These are phyloP conservation scores for Clitopilus hobsonii DNA, from an alignment of 768 basidiomycete species.

Conservation along the genomic window DNA sequence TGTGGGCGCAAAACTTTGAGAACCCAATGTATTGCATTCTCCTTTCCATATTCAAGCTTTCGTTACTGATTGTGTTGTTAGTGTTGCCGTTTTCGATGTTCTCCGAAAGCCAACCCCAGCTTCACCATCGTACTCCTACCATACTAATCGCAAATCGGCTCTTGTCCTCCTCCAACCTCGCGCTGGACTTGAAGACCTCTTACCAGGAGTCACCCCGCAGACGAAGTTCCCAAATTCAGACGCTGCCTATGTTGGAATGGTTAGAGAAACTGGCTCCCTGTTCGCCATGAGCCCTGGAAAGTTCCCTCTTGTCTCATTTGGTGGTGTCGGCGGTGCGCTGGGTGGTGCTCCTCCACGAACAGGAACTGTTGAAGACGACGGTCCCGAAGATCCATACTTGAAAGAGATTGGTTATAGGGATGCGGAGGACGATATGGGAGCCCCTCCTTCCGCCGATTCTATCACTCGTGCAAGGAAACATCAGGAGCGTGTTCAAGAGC, in stretches of 20 bases:
- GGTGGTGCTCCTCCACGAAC: background rate
- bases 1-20: constrained; percentile 60
- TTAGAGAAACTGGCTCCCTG: constrained; percentile 67
- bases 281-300: constrained; percentile 82
- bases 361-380: background rate
- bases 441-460: constrained; percentile 36
- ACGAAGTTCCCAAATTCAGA: constrained; percentile 40
- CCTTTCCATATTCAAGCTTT: background rate
- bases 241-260: constrained; percentile 77
- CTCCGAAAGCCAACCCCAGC: constrained; percentile 31
- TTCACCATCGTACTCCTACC: background rate
- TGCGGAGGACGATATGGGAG: constrained; percentile 21
- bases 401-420: constrained; percentile 10
- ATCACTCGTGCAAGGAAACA: constrained; percentile 39
- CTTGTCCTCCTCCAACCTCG: constrained; percentile 88
- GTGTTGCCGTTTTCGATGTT: constrained; percentile 83
- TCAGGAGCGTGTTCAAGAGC: constrained; percentile 5
- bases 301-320: constrained; percentile 80
- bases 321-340: constrained; percentile 17
- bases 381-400: background rate
- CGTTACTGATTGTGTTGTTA: constrained; percentile 19
- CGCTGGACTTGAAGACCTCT: constrained; percentile 66
- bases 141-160: constrained; percentile 32
- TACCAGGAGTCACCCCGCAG: constrained; percentile 47
- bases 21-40: constrained; percentile 58